Evolutionary conservation across 768 basidiomycete species (phyloP).

Genomic region (Royoungia palumana): DNA sequence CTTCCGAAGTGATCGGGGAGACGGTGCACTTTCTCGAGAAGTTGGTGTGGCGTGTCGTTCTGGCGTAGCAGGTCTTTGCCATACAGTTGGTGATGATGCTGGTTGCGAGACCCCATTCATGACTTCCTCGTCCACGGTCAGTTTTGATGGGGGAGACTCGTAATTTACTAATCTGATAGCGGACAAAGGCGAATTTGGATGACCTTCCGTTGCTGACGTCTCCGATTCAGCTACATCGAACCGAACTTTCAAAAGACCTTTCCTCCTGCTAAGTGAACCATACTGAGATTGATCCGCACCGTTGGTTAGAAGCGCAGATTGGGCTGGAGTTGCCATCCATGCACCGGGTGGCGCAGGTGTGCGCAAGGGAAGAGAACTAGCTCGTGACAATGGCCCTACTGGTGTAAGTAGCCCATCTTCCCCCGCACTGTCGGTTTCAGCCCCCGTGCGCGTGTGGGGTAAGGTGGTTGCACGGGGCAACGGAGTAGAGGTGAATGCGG

Average conservation of each 20-base stretch:
- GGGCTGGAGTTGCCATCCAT: constrained; percentile 58
- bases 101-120: constrained; percentile 3
- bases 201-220: constrained; percentile 30
- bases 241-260: constrained; percentile 67
- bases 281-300: constrained; percentile 28
- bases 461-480: constrained; percentile 15
- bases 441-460: constrained; percentile 16
- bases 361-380: constrained; percentile 42
- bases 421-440: constrained; percentile 11
- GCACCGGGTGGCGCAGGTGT: constrained; percentile 72
- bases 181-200: constrained; percentile 23
- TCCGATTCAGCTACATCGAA: constrained; percentile 52
- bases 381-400: constrained; percentile 45
- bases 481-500: constrained; percentile 25
- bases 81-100: neutral
- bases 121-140: neutral
- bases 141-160: constrained; percentile 13
- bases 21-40: constrained; percentile 23
- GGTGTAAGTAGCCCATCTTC: constrained; percentile 42
- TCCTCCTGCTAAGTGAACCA: constrained; percentile 39
- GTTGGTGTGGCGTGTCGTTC: constrained; percentile 24
- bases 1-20: constrained; percentile 40
- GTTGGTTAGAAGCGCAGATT: constrained; percentile 19
- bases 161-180: constrained; percentile 25
- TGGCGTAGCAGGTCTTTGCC: constrained; percentile 18